A percentile compares a stretch with the other conserved stretches of the same genome.
Conservation (phyloP, 352 stramenopile genomes). For the Phytophthora hybrid region DNA sequence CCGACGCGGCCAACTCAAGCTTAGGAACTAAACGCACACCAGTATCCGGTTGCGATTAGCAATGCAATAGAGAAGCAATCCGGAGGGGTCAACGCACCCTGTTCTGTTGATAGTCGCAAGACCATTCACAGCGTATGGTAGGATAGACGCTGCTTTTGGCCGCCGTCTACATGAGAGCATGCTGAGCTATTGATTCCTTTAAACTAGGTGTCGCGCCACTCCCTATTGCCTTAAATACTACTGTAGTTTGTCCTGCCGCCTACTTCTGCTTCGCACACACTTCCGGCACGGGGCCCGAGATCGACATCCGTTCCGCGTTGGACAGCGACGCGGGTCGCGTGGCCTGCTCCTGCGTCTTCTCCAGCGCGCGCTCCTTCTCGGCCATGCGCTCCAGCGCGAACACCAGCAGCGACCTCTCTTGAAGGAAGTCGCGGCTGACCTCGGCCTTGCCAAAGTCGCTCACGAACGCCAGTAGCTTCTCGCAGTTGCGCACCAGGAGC, state of each 20-base stretch:
- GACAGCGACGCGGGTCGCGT: constrained; percentile 56
- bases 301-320: constrained; percentile 38
- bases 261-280: constrained; percentile 55
- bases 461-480: constrained; percentile 84
- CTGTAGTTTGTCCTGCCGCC: constrained; percentile 23
- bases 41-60: no score
- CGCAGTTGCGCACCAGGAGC: constrained; percentile 73
- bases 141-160: background rate
- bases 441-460: constrained; percentile 80
- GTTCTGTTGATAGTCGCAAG: no score
- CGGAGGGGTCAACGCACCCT: no score
- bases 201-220: constrained; percentile 22
- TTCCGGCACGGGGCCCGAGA: constrained; percentile 46
- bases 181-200: constrained; percentile 19
- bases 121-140: no score
- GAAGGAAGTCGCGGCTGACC: constrained; percentile 76
- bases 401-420: constrained; percentile 77
- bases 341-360: constrained; percentile 31
- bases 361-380: constrained; percentile 40
- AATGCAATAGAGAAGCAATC: no score
- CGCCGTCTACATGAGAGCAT: constrained; percentile 5
- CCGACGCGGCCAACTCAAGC: no score
- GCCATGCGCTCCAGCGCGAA: constrained; percentile 77
- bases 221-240: constrained; percentile 45
- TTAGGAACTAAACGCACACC: no score